Conservation (phyloP, 371 early-diverging fungal species). For the Umbelopsis sp. region DNA sequence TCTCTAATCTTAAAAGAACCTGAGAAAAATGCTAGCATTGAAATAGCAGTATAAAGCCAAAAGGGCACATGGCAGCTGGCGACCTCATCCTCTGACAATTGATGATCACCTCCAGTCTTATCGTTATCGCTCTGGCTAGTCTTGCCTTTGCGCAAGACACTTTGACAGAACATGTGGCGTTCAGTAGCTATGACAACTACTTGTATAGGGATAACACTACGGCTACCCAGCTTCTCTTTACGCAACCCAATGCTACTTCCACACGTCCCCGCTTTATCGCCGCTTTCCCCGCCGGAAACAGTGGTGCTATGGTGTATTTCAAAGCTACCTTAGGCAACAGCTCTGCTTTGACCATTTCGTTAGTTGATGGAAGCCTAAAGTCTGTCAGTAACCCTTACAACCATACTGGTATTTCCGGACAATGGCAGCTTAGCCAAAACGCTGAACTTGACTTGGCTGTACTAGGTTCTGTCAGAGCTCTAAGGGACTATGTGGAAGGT, state of each 20-base stretch:
- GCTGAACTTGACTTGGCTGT: slow-evolving; percentile 9
- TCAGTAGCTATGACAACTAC: slow-evolving; percentile 11
- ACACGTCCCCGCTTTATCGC: slow-evolving; percentile 1
- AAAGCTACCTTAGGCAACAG: background rate
- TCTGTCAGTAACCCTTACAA: background rate
- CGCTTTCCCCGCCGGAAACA: slow-evolving; percentile 18
- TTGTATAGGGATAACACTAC: background rate
- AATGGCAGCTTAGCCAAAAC: slow-evolving; percentile 1
- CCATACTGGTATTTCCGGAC: background rate
- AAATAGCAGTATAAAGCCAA: background rate
- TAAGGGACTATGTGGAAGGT: slow-evolving; percentile 16
- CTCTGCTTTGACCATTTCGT: background rate
- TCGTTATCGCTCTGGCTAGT: background rate
- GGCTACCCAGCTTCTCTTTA: slow-evolving; percentile 1
- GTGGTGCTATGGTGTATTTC: slow-evolving; percentile 19
- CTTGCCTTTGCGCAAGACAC: background rate
- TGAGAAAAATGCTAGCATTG: background rate
- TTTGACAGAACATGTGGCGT: background rate
- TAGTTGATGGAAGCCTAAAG: background rate
- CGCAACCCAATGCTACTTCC: background rate
- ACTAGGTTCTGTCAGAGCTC: slow-evolving; percentile 11
- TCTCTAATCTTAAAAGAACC: background rate
- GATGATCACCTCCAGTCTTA: background rate
- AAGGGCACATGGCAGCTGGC: background rate
- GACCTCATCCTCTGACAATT: background rate